Percentiles rank a stretch among this genome's conserved stretches.
These are phyloP conservation scores for Kodamaea jinghongensis DNA, from an alignment of 805 yeast genomes.

Conservation along the genomic window DNA sequence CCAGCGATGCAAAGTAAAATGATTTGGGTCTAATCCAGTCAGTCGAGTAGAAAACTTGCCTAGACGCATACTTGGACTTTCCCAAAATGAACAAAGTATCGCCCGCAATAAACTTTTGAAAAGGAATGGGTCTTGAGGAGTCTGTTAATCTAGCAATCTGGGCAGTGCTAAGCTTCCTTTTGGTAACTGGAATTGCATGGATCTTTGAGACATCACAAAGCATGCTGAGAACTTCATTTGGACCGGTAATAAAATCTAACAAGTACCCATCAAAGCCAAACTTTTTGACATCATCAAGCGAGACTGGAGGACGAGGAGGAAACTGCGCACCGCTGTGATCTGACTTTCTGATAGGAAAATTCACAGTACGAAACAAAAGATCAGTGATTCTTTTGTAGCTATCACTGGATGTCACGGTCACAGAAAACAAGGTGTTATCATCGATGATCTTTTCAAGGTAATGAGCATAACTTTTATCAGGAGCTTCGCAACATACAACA, in stretches of 20 bases:
- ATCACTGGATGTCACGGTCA: constrained; percentile 55
- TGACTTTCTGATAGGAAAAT: constrained; percentile 52
- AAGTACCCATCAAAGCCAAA: constrained; percentile 82
- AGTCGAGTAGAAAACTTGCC: constrained; percentile 47
- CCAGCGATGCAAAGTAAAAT: constrained; percentile 30
- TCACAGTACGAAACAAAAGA: constrained; percentile 33
- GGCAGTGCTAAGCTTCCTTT: constrained; percentile 38
- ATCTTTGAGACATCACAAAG: constrained; percentile 52
- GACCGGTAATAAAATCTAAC: constrained; percentile 71
- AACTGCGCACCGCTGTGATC: not conserved
- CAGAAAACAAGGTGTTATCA: constrained; percentile 51
- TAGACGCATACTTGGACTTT: constrained; percentile 63
- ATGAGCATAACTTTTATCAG: constrained; percentile 47
- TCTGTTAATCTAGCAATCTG: constrained; percentile 39
- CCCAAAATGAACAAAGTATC: constrained; percentile 48
- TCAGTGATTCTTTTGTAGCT: constrained; percentile 49
- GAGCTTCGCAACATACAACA: constrained; percentile 56
- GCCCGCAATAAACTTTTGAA: constrained; percentile 61
- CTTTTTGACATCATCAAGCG: constrained; percentile 32
- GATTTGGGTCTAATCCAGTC: constrained; percentile 28
- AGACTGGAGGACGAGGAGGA: constrained; percentile 18
- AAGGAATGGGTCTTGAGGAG: constrained; percentile 39
- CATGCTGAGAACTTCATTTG: constrained; percentile 67
- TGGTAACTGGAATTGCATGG: constrained; percentile 61
- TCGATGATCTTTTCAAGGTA: constrained; percentile 59